phyloP scores from a whole-genome alignment of 2,329 filamentous ascomycete species.

The Gnomoniopsis sp. region DNA sequence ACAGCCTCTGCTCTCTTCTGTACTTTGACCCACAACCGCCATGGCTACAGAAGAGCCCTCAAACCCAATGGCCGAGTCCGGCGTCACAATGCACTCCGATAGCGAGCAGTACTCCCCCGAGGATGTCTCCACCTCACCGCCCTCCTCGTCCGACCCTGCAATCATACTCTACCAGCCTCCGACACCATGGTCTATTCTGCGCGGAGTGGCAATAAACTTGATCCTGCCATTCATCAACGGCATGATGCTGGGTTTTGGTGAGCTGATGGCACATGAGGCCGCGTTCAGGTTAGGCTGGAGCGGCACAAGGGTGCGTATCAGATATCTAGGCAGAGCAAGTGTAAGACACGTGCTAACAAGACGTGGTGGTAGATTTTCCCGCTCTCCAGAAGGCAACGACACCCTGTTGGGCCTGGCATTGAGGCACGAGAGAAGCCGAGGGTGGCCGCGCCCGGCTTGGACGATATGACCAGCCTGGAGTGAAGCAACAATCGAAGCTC shows the following conservation, averaged over 20 bases:
- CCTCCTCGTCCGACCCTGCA: conserved; percentile 61
- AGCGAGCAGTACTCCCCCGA: conserved; percentile 77
- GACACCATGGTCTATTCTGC: conserved; percentile 78
- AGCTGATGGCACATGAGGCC: conserved; percentile 93
- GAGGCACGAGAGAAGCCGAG: conserved; percentile 70
- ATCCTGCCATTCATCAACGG: conserved; percentile 94
- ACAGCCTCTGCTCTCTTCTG: not conserved
- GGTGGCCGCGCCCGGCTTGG: conserved; percentile 54
- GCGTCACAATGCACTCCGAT: conserved; percentile 76
- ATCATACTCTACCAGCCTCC: conserved; percentile 87
- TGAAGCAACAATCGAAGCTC: conserved; percentile 31
- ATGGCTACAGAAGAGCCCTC: conserved; percentile 53
- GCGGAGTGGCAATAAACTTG: conserved; percentile 93
- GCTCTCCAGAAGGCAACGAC: conserved; percentile 55
- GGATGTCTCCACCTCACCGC: conserved; percentile 57
- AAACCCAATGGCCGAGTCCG: conserved; percentile 65
- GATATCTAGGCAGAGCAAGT: not conserved
- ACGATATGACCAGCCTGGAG: conserved; percentile 68
- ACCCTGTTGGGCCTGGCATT: conserved; percentile 76
- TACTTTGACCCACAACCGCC: conserved; percentile 5
- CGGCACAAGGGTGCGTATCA: conserved; percentile 75
- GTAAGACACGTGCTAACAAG: not conserved
- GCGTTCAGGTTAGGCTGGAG: conserved; percentile 93
- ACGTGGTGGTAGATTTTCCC: conserved; percentile 49
- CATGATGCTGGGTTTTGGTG: conserved; percentile 96